Evolutionary conservation across 2,329 filamentous ascomycete species (phyloP).

Genomic region (Colletotrichum chlorophyti): DNA sequence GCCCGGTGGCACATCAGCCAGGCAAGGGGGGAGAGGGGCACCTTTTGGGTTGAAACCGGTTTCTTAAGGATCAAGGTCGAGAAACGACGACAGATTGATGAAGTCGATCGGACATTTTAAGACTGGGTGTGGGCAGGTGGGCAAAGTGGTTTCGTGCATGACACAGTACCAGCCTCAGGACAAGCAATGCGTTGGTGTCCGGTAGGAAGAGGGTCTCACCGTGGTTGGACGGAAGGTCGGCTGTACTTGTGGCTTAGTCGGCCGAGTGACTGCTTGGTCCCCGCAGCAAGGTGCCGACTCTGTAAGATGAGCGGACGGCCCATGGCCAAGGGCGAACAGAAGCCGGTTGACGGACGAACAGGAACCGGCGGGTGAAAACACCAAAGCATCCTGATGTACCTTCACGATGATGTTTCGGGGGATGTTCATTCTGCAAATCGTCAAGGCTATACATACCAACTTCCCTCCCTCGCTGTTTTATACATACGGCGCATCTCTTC

Average conservation of each 20-base stretch:
- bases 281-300: slow-evolving; percentile 3
- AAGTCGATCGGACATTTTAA: slow-evolving; percentile 15
- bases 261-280: slow-evolving; percentile 20
- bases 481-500: too few species aligned
- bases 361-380: too few species aligned
- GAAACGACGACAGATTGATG: slow-evolving; percentile 19
- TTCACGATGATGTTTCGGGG: too few species aligned
- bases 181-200: slow-evolving; percentile 7
- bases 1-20: slow-evolving; percentile 16
- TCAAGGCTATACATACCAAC: too few species aligned
- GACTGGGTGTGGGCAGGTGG: slow-evolving; percentile 1
- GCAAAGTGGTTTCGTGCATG: slow-evolving; percentile 26
- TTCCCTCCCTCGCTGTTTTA: too few species aligned
- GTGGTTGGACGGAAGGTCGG: slow-evolving; percentile 17
- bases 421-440: too few species aligned
- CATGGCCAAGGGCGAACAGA: background rate
- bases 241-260: slow-evolving; percentile 21
- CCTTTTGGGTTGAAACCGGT: slow-evolving; percentile 15
- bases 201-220: background rate
- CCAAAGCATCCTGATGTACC: too few species aligned
- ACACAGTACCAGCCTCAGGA: slow-evolving; percentile 14
- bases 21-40: slow-evolving; percentile 2
- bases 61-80: slow-evolving; percentile 9
- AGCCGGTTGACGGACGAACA: background rate
- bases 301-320: background rate